These are phyloP conservation scores for Boletus rubroflammeus DNA, from an alignment of 768 basidiomycete genomes.

Conservation along the genomic window DNA sequence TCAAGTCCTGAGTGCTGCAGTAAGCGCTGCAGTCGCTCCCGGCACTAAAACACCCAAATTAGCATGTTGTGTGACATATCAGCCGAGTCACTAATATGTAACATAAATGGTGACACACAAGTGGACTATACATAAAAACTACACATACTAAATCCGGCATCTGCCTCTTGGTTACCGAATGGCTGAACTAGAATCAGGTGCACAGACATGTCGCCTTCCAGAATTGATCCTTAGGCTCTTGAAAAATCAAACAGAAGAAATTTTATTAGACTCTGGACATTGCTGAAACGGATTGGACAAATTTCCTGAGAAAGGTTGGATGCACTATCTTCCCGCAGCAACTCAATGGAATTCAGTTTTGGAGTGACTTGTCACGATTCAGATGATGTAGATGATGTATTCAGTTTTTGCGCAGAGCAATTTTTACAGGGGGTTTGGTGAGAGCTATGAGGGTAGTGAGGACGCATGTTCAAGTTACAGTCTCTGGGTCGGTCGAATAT, in stretches of 20 bases:
- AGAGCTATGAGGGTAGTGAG: not conserved
- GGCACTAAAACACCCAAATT: too few relatives aligned
- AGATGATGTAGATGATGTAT: too few relatives aligned
- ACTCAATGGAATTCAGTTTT: not conserved
- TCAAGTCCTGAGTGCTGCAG: too few relatives aligned
- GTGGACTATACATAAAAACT: too few relatives aligned
- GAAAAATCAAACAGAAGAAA: not conserved
- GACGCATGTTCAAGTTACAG: not conserved
- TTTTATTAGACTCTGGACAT: not conserved
- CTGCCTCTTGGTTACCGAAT: not conserved
- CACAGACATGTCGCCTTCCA: not conserved
- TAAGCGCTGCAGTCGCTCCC: too few relatives aligned
- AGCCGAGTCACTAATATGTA: too few relatives aligned
- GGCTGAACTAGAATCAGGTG: not conserved
- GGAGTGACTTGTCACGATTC: not conserved
- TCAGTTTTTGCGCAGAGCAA: not conserved
- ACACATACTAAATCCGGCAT: slow-evolving; percentile 30
- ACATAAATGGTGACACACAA: too few relatives aligned
- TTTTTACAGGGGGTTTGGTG: not conserved
- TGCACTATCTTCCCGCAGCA: not conserved
- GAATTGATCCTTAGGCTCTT: not conserved
- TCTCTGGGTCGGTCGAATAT: slow-evolving; percentile 11
- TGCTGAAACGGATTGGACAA: not conserved
- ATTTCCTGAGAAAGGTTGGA: not conserved
- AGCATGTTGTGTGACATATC: too few relatives aligned